Base-by-base conservation (phyloP, 345 rosid genomes). In the Brassica juncea region DNA sequence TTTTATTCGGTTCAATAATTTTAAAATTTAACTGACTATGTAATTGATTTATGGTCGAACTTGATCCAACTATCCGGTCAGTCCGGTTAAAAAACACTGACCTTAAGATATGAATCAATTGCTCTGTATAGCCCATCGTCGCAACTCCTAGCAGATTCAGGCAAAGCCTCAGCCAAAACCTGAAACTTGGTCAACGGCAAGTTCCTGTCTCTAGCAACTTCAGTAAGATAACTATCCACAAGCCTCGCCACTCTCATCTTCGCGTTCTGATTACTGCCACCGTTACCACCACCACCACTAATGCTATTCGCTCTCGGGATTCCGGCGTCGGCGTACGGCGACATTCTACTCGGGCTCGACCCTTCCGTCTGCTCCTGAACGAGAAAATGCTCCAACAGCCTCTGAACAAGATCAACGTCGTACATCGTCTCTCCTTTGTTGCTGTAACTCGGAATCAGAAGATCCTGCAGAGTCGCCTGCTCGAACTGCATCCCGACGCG, bases 81-180 rank as follows among this genome's bases (percentile, higher is more conserved):
- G 7, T 49, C 4, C 55, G 55, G 12, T 44, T 11, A 4, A 49
- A 14, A 14, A 14, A 1, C 55, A 14, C 55, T 49, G 16, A 88
- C 94, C 92, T 90, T 90, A n/a, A 92, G 95, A 75, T 93, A 95
- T 37, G 98, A 95, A 88, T 95, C 99, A 0, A 95, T 84, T 21
- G 99, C 99, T 47, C 98, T 86, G 84, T 95, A 95, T 25, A 95
- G 91, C n/a, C 99, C 99, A 84, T 93, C 98, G 35, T 95, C 99
- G 0, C 98, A 91, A n/a, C 92, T 88, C 81, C 99, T 86, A 0
- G 99, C 99, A 64, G 96, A 89, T 72, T 93, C 99, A 0, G 97
- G 99, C 79, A 93, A 87, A 7, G 99, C 99, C 80, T 95, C 99
- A 6, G 98, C 98, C 65, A 95, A 84, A 12, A 93, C 97, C 81